These are phyloP conservation scores for Lathyrus aphaca DNA, from an alignment of 306 rosid genomes.

Conservation along the genomic window DNA sequence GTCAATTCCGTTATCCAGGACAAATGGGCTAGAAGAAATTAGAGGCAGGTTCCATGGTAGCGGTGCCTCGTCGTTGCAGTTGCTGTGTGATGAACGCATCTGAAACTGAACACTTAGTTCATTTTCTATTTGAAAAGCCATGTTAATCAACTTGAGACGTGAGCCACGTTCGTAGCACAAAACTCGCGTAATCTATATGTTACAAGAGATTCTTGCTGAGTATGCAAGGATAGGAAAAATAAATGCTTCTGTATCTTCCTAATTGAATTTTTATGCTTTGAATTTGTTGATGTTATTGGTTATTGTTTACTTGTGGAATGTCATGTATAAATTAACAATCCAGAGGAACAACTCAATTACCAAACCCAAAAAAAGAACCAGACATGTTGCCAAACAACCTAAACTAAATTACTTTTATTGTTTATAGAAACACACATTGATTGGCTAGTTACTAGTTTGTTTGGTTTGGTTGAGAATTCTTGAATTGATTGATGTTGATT, in stretches of 20 bases:
- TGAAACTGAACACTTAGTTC: constrained; percentile 30
- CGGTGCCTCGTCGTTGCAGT: constrained; percentile 53
- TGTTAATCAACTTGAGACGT: constrained; percentile 4
- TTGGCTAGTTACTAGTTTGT: not conserved
- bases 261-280: not conserved
- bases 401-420: not conserved
- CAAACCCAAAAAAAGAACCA: not conserved
- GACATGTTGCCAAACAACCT: not conserved
- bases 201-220: constrained; percentile 8
- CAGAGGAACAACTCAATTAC: not conserved
- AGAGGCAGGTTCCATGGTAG: constrained; percentile 47
- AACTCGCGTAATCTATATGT: not conserved
- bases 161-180: not conserved
- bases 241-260: constrained; percentile 17
- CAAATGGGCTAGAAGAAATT: constrained; percentile 47
- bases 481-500: not conserved
- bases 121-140: constrained; percentile 18
- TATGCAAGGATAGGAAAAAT: not conserved
- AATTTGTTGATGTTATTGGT: constrained; percentile 17
- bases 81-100: constrained; percentile 58
- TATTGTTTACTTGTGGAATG: constrained; percentile 22
- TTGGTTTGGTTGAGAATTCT: not conserved
- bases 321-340: constrained; percentile 5
- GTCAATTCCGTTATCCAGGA: constrained; percentile 43
- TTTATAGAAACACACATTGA: constrained; percentile 7